Base-by-base conservation (phyloP, 352 stramenopile genomes). In the Blastocystis sp. region DNA sequence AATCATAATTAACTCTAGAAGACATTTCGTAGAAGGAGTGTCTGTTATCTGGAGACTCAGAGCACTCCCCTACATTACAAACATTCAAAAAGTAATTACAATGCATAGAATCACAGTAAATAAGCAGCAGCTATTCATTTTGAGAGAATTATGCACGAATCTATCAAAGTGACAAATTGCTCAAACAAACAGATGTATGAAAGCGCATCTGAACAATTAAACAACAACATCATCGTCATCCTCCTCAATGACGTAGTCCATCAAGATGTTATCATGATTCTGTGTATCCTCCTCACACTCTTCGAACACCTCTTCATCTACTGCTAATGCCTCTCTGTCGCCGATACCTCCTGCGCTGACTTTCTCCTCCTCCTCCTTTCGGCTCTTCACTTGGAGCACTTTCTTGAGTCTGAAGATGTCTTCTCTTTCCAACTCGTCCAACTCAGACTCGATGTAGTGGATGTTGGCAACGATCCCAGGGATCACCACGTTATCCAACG, bases 401-500 rank as follows among this genome's bases (percentile, higher is more conserved):
- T 99, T 98, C 92, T 99, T 99, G 69, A 99, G 96, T 85, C 92
- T 59, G 79, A 90, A 93, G 92, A 96, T 96, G 82, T 98, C 95
- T 91, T 99, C 97, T 92, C 97, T 95, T 92, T 99, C 97, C 73
- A 99, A 93, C 91, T 99, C 97, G 92, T 99, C 97, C 45, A 99
- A 93, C 91, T 99, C 97, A 90, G 95, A 93, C 63, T 94, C 93
- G 91, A 99, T 99, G 93, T 99, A 99, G 90, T 94, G 93, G 69
- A 99, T 96, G 20, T 96, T 97, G 34, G 92, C 93, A 91, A 98
- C 95, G 82, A 99, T 98, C 88, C 95, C 96, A 47, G 97, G 97
- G 93, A 99, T 98, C 59, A 97, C 98, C 37, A 99, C 97, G 91
- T 99, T 98, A 90, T 99, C 97, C 91, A 99, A 93, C 20, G 97